Evolutionary conservation across 352 stramenopile genomes (phyloP), one percentile per base, ranked within the genome.

Genomic region (Globisporangium echinulatum): DNA sequence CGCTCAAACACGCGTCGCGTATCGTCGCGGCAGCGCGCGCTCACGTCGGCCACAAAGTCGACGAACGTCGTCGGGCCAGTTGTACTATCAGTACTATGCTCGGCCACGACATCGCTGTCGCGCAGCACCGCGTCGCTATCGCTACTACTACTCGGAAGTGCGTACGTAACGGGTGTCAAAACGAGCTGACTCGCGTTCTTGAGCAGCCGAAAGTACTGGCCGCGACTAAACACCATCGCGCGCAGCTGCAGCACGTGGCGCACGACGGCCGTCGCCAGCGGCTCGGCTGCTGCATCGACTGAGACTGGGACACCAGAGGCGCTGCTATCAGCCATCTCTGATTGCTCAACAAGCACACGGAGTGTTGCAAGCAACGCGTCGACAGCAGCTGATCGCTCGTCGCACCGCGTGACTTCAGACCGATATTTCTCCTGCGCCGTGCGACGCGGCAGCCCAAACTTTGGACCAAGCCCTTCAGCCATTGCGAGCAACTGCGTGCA

Each of bases 401-500:
- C 87, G 25, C 84, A 89, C 7, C 81, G 81, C 25, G 81, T 89
- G 13, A 91, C 88, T 59, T 94, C 85, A 1, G 84, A 92, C 5
- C 90, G 77, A 44, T 93, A 88, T 13, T 77, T 64, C 58, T 97
- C 89, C 62, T 96, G 86, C 2, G 90, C 88, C 11, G 75, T 85
- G 39, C 89, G 82, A 0, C 87, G 69, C 54, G 90, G 90, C 25
- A 91, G 66, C 13, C 90, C 88, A 43, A 92, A 97, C 67, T 94
- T 97, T 64, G 90, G 86, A 0, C 89, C 89, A 0, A 97, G 69
- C 0, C 90, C 89, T 62, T 97, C 87, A 54, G 87, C 85, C 70
- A 97, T 90, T 14, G 82, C 91, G 49, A 97, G 63, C 43, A 63
- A 83, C 58, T 94, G 86, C 17, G 90, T 61, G 52, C 78, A 94